These are phyloP conservation scores for Colletotrichum aenigma DNA, from an alignment of 2,329 filamentous ascomycete genomes.

Conservation along the genomic window DNA sequence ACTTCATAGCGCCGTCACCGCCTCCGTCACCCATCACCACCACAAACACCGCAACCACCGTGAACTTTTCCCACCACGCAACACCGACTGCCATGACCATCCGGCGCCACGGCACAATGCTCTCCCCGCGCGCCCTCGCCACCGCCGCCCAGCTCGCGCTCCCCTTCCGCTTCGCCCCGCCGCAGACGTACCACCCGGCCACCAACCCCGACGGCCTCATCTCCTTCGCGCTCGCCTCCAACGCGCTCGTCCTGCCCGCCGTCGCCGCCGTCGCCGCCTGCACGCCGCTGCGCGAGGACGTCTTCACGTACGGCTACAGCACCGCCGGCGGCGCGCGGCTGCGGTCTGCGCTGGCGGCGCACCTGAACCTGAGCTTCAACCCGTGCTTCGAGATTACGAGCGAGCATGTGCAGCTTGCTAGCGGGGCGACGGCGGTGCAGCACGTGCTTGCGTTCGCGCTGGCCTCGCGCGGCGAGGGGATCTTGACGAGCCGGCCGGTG, in stretches of 20 bases:
- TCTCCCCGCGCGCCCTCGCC: neutral
- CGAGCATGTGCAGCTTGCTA: conserved; percentile 36
- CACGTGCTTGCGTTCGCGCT: conserved; percentile 43
- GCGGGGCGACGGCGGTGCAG: conserved; percentile 42
- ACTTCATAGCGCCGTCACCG: neutral
- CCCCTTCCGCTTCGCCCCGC: conserved; percentile 8
- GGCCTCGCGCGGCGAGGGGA: conserved; percentile 39
- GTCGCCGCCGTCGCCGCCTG: conserved; percentile 4
- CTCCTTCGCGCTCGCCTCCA: conserved; percentile 8
- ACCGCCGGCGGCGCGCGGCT: conserved; percentile 38
- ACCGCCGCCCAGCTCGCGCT: neutral
- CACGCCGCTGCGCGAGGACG: conserved; percentile 10
- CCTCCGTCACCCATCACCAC: neutral
- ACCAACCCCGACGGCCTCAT: conserved; percentile 8
- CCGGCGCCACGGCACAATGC: neutral
- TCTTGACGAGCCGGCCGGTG: conserved; percentile 42
- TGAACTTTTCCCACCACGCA: neutral
- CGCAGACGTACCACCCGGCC: neutral
- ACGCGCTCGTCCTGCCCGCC: neutral
- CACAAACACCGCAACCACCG: neutral
- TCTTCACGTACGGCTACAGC: conserved; percentile 41
- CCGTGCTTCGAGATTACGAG: conserved; percentile 31
- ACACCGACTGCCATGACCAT: neutral
- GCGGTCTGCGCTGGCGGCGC: conserved; percentile 33
- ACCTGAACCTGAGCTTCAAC: conserved; percentile 41